phyloP scores from a whole-genome alignment of 169 alveolate species.

The Eimeria mitis region DNA sequence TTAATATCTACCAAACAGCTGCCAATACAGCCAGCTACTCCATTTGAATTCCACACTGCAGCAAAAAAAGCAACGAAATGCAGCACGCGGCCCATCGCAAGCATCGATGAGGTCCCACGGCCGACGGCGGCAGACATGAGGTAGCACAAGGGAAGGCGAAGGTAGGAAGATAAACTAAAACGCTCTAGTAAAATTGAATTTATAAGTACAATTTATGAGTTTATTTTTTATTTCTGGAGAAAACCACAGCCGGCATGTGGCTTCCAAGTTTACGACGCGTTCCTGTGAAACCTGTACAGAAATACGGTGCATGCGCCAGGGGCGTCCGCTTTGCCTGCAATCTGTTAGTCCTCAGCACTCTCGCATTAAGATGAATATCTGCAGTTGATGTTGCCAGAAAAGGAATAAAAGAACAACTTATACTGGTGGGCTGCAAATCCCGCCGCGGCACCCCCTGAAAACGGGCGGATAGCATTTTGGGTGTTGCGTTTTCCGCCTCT shows the following conservation, averaged over 20 bases:
- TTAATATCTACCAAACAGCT: not conserved
- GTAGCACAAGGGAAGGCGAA: not conserved
- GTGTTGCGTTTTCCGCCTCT: not conserved
- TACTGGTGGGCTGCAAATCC: not conserved
- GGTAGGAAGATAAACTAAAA: not conserved
- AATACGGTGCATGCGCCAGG: not conserved
- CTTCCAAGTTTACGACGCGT: not conserved
- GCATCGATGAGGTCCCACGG: constrained; percentile 24
- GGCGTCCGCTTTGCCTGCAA: not conserved
- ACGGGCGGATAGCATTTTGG: constrained; percentile 11
- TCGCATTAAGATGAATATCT: not conserved
- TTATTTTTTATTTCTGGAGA: not conserved
- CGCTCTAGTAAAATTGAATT: not conserved
- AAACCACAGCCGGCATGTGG: not conserved
- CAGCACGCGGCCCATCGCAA: not conserved
- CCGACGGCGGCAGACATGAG: constrained; percentile 24
- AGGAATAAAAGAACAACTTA: not conserved
- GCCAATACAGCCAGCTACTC: not conserved
- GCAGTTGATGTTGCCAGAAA: not conserved
- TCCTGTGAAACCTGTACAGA: not conserved
- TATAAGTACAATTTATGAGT: not conserved
- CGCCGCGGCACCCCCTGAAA: not conserved
- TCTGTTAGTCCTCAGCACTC: not conserved
- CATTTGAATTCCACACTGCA: not conserved
- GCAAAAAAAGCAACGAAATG: not conserved